phyloP scores from a whole-genome alignment of 257 asterid species.

The Plantago elongata region DNA sequence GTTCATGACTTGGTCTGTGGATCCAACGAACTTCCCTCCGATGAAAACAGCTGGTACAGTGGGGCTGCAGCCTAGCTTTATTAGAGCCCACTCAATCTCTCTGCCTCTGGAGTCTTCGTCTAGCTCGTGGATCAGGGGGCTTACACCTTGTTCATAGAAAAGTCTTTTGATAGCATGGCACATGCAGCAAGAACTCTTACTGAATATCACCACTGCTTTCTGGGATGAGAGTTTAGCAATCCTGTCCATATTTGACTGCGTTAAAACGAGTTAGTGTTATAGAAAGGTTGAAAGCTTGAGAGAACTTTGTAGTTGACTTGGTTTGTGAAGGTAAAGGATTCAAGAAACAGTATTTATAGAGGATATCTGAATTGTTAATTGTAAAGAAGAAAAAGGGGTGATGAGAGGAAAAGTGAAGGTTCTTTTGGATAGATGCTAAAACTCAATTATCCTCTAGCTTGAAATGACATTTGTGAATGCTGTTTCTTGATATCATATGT shows the following conservation, averaged over 20 bases:
- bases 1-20: constrained; percentile 60
- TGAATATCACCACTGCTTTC: constrained; percentile 73
- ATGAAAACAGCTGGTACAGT: constrained; percentile 64
- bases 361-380: constrained; percentile 7
- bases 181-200: constrained; percentile 82
- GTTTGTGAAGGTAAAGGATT: constrained; percentile 17
- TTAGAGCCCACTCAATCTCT: constrained; percentile 59
- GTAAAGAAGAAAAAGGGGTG: constrained; percentile 2
- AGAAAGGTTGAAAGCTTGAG: not conserved
- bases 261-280: not conserved
- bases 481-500: not conserved
- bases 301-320: not conserved
- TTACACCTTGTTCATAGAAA: constrained; percentile 75
- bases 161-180: constrained; percentile 77
- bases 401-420: constrained; percentile 6
- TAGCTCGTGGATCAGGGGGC: constrained; percentile 60
- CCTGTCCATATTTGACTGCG: constrained; percentile 35
- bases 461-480: constrained; percentile 17
- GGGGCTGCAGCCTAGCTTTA: constrained; percentile 63
- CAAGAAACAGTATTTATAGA: constrained; percentile 26
- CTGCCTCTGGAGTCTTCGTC: constrained; percentile 52
- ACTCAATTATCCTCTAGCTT: not conserved
- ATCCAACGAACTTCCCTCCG: constrained; percentile 63
- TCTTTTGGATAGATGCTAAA: constrained; percentile 23
- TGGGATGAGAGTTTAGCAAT: constrained; percentile 49